phyloP scores from a whole-genome alignment of 352 stramenopile species.

The Globisporangium cylindrosporum region DNA sequence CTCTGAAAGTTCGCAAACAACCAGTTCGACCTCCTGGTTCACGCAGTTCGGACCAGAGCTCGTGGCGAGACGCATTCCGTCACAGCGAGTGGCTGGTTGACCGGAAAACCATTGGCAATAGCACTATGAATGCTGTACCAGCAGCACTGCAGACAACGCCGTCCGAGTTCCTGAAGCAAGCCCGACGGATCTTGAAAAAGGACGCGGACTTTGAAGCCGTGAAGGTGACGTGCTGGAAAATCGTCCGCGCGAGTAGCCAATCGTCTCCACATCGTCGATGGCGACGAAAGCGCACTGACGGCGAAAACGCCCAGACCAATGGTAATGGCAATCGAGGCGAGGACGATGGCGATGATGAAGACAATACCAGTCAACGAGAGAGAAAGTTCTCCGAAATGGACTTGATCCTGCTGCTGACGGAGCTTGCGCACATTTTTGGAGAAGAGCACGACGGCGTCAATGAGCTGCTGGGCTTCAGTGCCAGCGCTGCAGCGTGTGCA shows the following conservation, averaged over 20 bases:
- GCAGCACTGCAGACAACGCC: constrained; percentile 9
- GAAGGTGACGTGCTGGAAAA: constrained; percentile 19
- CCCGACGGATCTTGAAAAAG: constrained; percentile 11
- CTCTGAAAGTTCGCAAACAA: background rate
- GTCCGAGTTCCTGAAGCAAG: constrained; percentile 11
- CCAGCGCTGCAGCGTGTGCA: background rate
- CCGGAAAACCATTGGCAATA: background rate
- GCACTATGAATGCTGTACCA: background rate
- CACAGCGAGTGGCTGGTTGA: constrained; percentile 19
- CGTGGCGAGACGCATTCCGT: constrained; percentile 21
- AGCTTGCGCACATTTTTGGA: constrained; percentile 28
- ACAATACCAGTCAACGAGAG: background rate
- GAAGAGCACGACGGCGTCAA: constrained; percentile 28
- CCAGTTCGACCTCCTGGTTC: background rate
- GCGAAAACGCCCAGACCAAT: background rate
- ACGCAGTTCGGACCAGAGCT: background rate
- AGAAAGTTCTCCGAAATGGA: constrained; percentile 16
- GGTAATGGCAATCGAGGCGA: background rate
- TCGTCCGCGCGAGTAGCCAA: constrained; percentile 7
- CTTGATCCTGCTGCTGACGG: constrained; percentile 22
- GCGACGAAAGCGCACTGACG: background rate
- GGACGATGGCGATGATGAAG: constrained; percentile 2
- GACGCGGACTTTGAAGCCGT: constrained; percentile 23
- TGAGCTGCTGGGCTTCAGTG: constrained; percentile 19
- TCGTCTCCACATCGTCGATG: background rate